Base-by-base conservation (phyloP, 78 protist genomes). In the Corallochytrium limacisporum region DNA sequence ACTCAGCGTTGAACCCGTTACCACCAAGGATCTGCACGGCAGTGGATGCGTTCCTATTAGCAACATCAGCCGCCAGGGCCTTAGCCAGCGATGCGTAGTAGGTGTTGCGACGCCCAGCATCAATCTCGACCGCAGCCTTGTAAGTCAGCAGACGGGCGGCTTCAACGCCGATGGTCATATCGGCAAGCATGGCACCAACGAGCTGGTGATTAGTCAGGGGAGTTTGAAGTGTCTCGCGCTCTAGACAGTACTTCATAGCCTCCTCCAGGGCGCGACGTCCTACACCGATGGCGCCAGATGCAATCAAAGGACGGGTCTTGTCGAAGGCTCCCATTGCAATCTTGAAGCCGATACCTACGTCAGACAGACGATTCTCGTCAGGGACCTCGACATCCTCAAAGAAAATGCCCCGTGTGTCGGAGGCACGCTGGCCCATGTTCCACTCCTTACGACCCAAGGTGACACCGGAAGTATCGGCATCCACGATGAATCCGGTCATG, bases 401-500 rank as follows among this genome's bases (percentile, higher is more conserved):
- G 37, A 40, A 32, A 9, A 82, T 1, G 18, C 83, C 83, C 16
- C 78, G 48, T 9, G 84, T 85, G 47, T 81, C 33, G 36, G 77
- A 62, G 60, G 55, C 56, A 12, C 91, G 77, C 84, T 77, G 79
- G 31, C 85, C 91, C 71, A 72, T 26, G 40, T 80, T 85, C 61
- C 68, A 56, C 47, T 81, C 75, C 75, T 83, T 83, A 28, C 12
- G 62, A 26, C 74, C 88, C 39, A 1, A 33, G 26, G 44, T 22
- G 63, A 83, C 29, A 32, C 69, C 69, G 5, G 69, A 51, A 12
- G 53, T n/a, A 43, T 65, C 75, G 15, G 50, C 33, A 3, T 79
- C 90, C 43, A 84, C 71, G 39, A 84, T 28, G 54, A 84, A 84
- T 37, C 89, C 82, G 16, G 85, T 75, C 18, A 85, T 57, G 59